phyloP scores from a whole-genome alignment of 1,284 basidiomycete genomes.

The Anthracocystis walkeri region DNA sequence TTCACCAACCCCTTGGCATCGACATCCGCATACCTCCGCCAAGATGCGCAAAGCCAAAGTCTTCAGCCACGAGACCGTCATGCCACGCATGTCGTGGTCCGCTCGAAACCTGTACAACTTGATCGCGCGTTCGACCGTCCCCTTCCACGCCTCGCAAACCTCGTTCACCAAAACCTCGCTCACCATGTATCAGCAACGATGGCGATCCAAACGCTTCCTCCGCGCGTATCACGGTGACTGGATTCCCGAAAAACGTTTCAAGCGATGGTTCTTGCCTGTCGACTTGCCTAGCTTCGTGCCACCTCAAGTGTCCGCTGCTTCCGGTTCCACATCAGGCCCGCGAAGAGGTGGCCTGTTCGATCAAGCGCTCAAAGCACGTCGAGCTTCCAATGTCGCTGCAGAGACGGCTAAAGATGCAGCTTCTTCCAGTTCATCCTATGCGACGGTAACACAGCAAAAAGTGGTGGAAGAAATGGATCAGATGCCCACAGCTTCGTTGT shows the following conservation, averaged over 20 bases:
- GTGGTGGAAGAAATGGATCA: conserved; percentile 44
- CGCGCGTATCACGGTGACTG: conserved; percentile 96
- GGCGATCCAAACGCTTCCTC: conserved; percentile 87
- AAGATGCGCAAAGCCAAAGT: conserved; percentile 63
- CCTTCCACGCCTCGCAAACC: conserved; percentile 70
- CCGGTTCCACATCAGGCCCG: conserved; percentile 33
- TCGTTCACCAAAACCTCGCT: conserved; percentile 76
- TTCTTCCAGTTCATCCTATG: conserved; percentile 11
- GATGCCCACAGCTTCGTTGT: conserved; percentile 62
- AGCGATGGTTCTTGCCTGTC: conserved; percentile 91
- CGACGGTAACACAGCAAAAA: conserved; percentile 38
- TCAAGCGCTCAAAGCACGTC: conserved; percentile 32
- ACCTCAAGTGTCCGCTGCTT: conserved; percentile 65
- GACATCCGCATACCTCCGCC: conserved; percentile 1
- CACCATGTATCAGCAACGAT: conserved; percentile 91
- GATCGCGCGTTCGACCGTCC: conserved; percentile 71
- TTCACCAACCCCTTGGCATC: background rate
- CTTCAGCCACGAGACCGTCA: conserved; percentile 61
- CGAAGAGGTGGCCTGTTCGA: conserved; percentile 38
- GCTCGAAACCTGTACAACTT: conserved; percentile 83
- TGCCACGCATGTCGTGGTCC: conserved; percentile 75
- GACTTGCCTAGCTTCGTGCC: conserved; percentile 82
- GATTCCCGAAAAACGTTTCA: conserved; percentile 92
- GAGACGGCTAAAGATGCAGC: conserved; percentile 1
- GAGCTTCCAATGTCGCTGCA: conserved; percentile 21